These are phyloP conservation scores for Tricholoma saponaceum DNA, from an alignment of 768 basidiomycete species.

Conservation along the genomic window DNA sequence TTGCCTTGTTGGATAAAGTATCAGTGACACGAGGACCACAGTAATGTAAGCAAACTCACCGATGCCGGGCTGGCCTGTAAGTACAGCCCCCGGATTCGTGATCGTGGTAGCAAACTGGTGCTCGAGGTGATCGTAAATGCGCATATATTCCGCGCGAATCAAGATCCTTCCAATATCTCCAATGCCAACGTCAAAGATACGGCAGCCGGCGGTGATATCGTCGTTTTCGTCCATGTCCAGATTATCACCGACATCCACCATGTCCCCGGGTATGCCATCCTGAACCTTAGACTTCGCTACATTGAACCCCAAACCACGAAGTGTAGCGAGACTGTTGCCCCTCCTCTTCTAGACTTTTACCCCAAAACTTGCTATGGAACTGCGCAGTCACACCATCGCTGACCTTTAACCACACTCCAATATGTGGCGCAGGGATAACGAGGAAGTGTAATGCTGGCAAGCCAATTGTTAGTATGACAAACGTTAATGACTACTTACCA, in stretches of 20 bases:
- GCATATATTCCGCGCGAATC: too few species aligned
- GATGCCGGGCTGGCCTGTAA: not conserved
- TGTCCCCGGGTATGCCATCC: not conserved
- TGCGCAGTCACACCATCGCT: not conserved
- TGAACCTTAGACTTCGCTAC: not conserved
- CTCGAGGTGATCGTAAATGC: not conserved
- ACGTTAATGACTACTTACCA: too few species aligned
- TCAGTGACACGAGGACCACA: too few species aligned
- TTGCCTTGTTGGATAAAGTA: too few species aligned
- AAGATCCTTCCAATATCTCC: too few species aligned
- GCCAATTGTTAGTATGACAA: too few species aligned
- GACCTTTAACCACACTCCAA: not conserved
- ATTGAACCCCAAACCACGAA: not conserved
- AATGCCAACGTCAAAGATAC: too few species aligned
- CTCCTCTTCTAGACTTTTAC: not conserved
- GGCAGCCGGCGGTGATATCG: too few species aligned
- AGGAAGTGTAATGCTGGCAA: too few species aligned
- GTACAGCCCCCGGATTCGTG: not conserved
- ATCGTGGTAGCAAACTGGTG: too few species aligned
- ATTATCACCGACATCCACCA: too few species aligned
- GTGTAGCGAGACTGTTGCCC: not conserved
- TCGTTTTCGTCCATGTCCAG: too few species aligned
- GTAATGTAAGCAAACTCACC: not conserved
- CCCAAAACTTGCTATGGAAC: not conserved
- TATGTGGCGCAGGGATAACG: not conserved